A percentile compares a stretch with the other conserved stretches of the same genome.
phyloP scores from a whole-genome alignment of 2,329 filamentous ascomycete species.

The Colletotrichum nymphaeae region DNA sequence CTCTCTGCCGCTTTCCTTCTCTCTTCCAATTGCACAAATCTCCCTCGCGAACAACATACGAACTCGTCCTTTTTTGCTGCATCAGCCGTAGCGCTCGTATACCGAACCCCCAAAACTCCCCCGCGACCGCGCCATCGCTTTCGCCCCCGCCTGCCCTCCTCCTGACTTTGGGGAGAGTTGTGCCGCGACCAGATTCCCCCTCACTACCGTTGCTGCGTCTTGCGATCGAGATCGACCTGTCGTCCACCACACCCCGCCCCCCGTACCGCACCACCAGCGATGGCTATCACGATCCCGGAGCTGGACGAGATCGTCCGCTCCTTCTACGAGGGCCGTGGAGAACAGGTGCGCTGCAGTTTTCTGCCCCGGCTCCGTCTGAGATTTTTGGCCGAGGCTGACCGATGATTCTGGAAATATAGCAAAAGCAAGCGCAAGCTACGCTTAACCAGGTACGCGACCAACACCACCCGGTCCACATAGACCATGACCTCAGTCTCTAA shows the following conservation, averaged over 20 bases:
- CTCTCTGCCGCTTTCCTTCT: constrained; percentile 4
- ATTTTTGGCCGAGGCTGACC: constrained; percentile 48
- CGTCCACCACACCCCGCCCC: constrained; percentile 45
- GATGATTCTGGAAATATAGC: constrained; percentile 66
- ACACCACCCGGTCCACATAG: constrained; percentile 25
- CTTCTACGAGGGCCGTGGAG: constrained; percentile 97
- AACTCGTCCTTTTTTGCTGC: neutral
- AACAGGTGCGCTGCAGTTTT: constrained; percentile 72
- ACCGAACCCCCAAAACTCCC: neutral
- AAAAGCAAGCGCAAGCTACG: constrained; percentile 94
- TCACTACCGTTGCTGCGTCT: constrained; percentile 22
- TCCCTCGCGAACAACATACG: constrained; percentile 1
- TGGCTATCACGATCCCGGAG: constrained; percentile 86
- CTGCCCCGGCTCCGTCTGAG: constrained; percentile 22
- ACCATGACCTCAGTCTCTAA: constrained; percentile 24
- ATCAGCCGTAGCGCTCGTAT: constrained; percentile 6
- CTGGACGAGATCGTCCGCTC: constrained; percentile 95
- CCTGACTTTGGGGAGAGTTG: constrained; percentile 19
- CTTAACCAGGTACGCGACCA: constrained; percentile 82
- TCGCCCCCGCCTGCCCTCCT: constrained; percentile 40
- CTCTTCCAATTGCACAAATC: constrained; percentile 18
- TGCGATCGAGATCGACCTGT: constrained; percentile 37
- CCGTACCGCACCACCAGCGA: constrained; percentile 54
- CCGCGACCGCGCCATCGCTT: constrained; percentile 32
- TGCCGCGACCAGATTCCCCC: constrained; percentile 29